phyloP scores from a whole-genome alignment of 2,329 filamentous ascomycete genomes.

The Talaromyces albobiverticillius region DNA sequence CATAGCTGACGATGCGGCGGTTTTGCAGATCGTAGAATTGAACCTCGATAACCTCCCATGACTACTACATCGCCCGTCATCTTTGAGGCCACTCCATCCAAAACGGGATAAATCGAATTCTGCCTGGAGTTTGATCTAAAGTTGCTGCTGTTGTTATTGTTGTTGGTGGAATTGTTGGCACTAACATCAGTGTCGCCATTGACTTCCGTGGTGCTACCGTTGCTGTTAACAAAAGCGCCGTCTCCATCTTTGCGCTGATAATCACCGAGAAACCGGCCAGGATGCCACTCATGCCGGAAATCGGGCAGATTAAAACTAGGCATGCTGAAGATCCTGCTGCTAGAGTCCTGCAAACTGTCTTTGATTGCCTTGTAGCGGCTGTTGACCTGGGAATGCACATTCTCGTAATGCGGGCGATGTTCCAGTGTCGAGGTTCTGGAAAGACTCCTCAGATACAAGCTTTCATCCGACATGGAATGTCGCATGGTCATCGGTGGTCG shows the following conservation, averaged over 20 bases:
- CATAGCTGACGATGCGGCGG: slow-evolving; percentile 83
- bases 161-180: background rate
- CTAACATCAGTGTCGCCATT: background rate
- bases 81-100: slow-evolving; percentile 61
- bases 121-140: slow-evolving; percentile 20
- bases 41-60: slow-evolving; percentile 86
- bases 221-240: background rate
- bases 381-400: slow-evolving; percentile 82
- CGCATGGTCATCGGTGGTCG: slow-evolving; percentile 43
- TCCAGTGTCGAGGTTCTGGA: slow-evolving; percentile 80
- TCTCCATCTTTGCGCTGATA: slow-evolving; percentile 17
- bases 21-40: slow-evolving; percentile 79
- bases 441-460: slow-evolving; percentile 66
- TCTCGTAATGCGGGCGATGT: slow-evolving; percentile 75
- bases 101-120: slow-evolving; percentile 42
- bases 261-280: slow-evolving; percentile 32
- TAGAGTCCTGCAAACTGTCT: slow-evolving; percentile 82
- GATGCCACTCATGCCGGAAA: slow-evolving; percentile 35
- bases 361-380: slow-evolving; percentile 85
- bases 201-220: slow-evolving; percentile 3
- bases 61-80: slow-evolving; percentile 83
- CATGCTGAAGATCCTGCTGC: slow-evolving; percentile 59
- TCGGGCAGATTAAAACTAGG: slow-evolving; percentile 43
- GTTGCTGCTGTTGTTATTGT: slow-evolving; percentile 16
- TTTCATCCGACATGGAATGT: slow-evolving; percentile 72